These are phyloP conservation scores for Mrakia blollopis DNA, from an alignment of 768 basidiomycete genomes.

Conservation along the genomic window DNA sequence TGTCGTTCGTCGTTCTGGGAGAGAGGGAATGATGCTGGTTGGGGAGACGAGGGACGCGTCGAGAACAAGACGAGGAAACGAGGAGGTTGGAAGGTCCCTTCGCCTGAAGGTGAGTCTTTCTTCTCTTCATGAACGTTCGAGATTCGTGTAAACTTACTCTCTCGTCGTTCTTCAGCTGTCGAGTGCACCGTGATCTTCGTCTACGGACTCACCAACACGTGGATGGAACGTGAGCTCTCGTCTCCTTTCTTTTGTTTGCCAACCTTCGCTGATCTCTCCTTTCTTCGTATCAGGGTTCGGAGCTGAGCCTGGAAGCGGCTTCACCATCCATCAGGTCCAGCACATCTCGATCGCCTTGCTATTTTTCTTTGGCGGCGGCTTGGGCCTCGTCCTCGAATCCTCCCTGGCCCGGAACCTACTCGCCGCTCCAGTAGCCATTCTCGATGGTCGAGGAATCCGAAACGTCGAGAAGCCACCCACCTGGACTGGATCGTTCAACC, in stretches of 20 bases:
- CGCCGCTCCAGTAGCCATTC: slow-evolving; percentile 49
- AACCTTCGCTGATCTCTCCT: not conserved
- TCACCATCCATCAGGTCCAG: slow-evolving; percentile 76
- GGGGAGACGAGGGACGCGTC: not conserved
- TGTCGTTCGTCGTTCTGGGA: slow-evolving; percentile 21
- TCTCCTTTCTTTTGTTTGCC: not conserved
- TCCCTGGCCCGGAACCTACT: slow-evolving; percentile 67
- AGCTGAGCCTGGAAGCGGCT: slow-evolving; percentile 70
- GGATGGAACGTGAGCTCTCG: slow-evolving; percentile 70
- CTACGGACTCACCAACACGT: slow-evolving; percentile 86
- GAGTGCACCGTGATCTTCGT: slow-evolving; percentile 59
- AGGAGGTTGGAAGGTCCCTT: not conserved
- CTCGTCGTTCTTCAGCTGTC: slow-evolving; percentile 33
- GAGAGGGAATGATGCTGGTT: not conserved
- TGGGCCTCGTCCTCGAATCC: slow-evolving; percentile 86
- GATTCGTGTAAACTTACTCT: not conserved
- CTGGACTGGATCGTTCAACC: slow-evolving; percentile 76
- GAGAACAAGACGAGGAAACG: not conserved
- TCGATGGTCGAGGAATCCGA: not conserved
- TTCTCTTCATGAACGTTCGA: not conserved
- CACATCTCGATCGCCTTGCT: slow-evolving; percentile 79
- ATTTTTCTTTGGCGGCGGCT: slow-evolving; percentile 89
- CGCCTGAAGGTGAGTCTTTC: not conserved
- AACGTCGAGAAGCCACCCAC: slow-evolving; percentile 57
- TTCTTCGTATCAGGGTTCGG: slow-evolving; percentile 52